These are phyloP conservation scores for Gnomoniopsis smithogilvyi DNA, from an alignment of 2,329 filamentous ascomycete species.

Conservation along the genomic window DNA sequence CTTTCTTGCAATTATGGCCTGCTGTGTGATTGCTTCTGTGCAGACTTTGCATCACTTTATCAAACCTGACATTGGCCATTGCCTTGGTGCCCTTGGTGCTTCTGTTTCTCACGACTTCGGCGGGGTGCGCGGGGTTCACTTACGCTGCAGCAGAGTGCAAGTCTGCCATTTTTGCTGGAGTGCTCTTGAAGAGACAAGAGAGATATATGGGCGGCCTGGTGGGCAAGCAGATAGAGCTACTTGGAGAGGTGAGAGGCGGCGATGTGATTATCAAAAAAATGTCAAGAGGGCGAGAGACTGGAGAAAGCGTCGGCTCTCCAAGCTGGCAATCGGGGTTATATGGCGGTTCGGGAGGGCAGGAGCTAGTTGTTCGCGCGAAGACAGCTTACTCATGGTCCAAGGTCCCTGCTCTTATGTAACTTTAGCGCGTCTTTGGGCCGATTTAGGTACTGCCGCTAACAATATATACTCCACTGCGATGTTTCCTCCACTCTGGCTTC, in stretches of 20 bases:
- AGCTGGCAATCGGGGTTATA: conserved; percentile 16
- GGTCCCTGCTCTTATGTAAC: conserved; percentile 1
- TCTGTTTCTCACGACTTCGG: not conserved
- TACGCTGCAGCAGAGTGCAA: conserved; percentile 27
- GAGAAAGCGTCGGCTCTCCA: not conserved
- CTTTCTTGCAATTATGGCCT: not conserved
- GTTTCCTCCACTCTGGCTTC: not conserved
- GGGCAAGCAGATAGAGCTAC: not conserved
- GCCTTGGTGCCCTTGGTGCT: not conserved
- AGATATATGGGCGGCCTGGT: not conserved
- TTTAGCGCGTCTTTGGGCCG: conserved; percentile 5
- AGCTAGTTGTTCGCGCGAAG: not conserved
- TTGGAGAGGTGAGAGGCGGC: conserved; percentile 1
- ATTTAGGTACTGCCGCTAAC: not conserved
- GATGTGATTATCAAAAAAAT: conserved; percentile 4
- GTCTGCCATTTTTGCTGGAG: conserved; percentile 29
- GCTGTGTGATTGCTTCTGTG: not conserved
- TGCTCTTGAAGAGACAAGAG: not conserved
- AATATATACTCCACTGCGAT: not conserved
- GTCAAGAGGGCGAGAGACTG: conserved; percentile 8
- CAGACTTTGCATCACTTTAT: not conserved
- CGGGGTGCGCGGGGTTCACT: conserved; percentile 23
- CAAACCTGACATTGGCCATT: not conserved
- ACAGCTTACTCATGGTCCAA: conserved; percentile 16
- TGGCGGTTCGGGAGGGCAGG: conserved; percentile 6